A percentile compares a stretch with the other conserved stretches of the same genome.
phyloP scores from a whole-genome alignment of 768 basidiomycete genomes.

The Lyophyllum semitale region DNA sequence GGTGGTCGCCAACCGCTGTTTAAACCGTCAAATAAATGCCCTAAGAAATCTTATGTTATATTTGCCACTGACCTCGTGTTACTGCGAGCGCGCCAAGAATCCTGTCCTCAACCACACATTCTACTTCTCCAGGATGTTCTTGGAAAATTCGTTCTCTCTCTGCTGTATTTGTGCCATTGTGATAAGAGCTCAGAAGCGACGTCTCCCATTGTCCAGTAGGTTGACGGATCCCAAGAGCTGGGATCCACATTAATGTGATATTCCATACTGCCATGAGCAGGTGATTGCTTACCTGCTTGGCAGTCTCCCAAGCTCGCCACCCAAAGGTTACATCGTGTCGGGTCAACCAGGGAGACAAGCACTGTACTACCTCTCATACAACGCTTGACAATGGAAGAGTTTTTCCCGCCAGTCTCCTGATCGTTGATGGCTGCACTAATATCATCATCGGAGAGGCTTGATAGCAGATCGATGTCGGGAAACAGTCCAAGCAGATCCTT shows the following conservation, averaged over 20 bases:
- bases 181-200: constrained; percentile 44
- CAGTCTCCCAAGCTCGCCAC: constrained; percentile 61
- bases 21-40: not conserved
- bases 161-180: constrained; percentile 46
- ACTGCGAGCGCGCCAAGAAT: constrained; percentile 59
- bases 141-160: constrained; percentile 41
- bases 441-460: constrained; percentile 37
- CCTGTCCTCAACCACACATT: constrained; percentile 43
- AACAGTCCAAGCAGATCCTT: constrained; percentile 41
- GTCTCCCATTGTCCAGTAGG: constrained; percentile 37
- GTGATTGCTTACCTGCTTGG: constrained; percentile 43
- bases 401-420: constrained; percentile 26
- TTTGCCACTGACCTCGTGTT: constrained; percentile 44
- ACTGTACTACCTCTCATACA: constrained; percentile 57
- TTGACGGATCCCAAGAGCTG: constrained; percentile 44
- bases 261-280: not conserved
- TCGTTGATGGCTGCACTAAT: constrained; percentile 45
- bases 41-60: not conserved
- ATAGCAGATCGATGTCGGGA: constrained; percentile 34
- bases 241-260: not conserved
- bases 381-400: constrained; percentile 37
- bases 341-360: constrained; percentile 48
- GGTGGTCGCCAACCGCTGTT: constrained; percentile 54
- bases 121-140: constrained; percentile 50
- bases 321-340: constrained; percentile 46